Conservation (phyloP, 2,329 filamentous ascomycete species). For the Colletotrichum agaves region DNA sequence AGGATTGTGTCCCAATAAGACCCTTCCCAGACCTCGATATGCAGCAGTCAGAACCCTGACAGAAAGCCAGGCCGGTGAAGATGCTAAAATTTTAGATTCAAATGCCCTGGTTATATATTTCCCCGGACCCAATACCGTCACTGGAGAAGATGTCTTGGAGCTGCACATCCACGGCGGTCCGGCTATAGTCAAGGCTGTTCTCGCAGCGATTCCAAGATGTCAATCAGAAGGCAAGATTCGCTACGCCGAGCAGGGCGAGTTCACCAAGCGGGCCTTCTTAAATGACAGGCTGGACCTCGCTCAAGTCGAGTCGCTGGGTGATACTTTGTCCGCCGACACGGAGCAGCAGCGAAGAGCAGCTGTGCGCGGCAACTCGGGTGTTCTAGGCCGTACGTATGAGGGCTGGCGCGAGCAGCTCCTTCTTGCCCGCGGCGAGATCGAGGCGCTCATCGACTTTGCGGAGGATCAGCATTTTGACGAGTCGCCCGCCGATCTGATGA, state of each 20-base stretch:
- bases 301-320: conserved; percentile 77
- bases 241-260: conserved; percentile 95
- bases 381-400: conserved; percentile 81
- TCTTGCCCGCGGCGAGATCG: conserved; percentile 87
- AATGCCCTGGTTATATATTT: conserved; percentile 86
- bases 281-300: conserved; percentile 87
- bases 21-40: conserved; percentile 59
- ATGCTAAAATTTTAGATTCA: conserved; percentile 75
- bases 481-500: conserved; percentile 76
- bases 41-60: conserved; percentile 82
- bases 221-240: conserved; percentile 62
- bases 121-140: conserved; percentile 82
- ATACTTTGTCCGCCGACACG: conserved; percentile 76
- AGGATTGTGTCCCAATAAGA: conserved; percentile 60
- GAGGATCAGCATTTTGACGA: conserved; percentile 99
- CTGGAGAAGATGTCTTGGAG: conserved; percentile 92
- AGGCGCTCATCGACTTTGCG: conserved; percentile 95
- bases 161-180: conserved; percentile 93
- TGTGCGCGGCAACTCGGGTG: conserved; percentile 78
- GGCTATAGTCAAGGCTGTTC: conserved; percentile 87
- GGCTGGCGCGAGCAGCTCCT: conserved; percentile 81
- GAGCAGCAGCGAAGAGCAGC: conserved; percentile 93
- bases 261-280: conserved; percentile 91
- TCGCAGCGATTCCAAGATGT: conserved; percentile 77
- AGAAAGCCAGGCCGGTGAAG: conserved; percentile 52